phyloP scores from a whole-genome alignment of 208 protist species.

The Naegleria gruberi region DNA sequence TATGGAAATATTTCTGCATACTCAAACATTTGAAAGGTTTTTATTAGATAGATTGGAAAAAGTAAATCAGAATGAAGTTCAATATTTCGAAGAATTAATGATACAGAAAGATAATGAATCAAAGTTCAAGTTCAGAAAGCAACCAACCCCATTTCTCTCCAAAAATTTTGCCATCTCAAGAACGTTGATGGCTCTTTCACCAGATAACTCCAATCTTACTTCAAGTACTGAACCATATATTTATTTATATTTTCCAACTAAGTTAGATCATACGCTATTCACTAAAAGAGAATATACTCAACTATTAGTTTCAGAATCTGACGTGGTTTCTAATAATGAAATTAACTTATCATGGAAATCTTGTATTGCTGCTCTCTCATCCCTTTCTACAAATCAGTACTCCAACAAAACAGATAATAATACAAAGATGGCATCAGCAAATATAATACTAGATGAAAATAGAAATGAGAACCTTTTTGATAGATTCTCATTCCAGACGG shows the following conservation, averaged over 20 bases:
- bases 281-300: neutral
- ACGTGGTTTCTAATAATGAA: neutral
- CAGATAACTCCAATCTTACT: neutral
- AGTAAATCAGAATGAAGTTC: slow-evolving; percentile 23
- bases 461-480: neutral
- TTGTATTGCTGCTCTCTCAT: neutral
- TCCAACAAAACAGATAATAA: neutral
- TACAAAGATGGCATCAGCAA: neutral
- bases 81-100: slow-evolving; percentile 39
- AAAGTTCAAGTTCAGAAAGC: neutral
- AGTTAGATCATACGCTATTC: neutral
- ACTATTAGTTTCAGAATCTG: neutral
- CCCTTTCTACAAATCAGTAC: neutral
- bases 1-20: slow-evolving; percentile 26
- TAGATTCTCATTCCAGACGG: neutral
- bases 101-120: slow-evolving; percentile 19
- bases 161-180: neutral
- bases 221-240: neutral
- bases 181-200: neutral
- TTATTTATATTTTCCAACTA: neutral
- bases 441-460: neutral
- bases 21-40: slow-evolving; percentile 38
- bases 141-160: neutral
- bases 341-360: slow-evolving; percentile 17
- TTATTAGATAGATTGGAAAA: slow-evolving; percentile 31